Percentiles rank a stretch among this genome's conserved stretches.
These are phyloP conservation scores for Leccinum sublutescens DNA, from an alignment of 768 basidiomycete species.

Conservation along the genomic window DNA sequence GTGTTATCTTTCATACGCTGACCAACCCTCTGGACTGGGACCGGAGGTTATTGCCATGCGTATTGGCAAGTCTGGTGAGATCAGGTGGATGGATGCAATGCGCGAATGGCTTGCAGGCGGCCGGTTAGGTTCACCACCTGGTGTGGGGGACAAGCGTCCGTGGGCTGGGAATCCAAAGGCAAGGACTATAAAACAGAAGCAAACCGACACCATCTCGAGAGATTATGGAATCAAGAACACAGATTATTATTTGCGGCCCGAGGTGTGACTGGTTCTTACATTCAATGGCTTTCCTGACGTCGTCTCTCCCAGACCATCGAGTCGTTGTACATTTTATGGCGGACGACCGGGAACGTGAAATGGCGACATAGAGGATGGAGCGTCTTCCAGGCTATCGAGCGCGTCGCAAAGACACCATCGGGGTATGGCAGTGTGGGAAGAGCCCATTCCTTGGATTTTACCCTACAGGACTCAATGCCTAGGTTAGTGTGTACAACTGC, in stretches of 20 bases:
- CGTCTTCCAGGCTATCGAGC: constrained; percentile 66
- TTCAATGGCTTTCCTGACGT: not conserved
- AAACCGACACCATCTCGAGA: constrained; percentile 31
- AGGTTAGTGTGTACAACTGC: constrained; percentile 44
- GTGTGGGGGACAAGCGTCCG: constrained; percentile 40
- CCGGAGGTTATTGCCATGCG: constrained; percentile 53
- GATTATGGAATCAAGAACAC: constrained; percentile 53
- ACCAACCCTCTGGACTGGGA: constrained; percentile 65
- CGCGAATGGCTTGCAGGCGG: constrained; percentile 49
- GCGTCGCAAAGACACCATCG: constrained; percentile 50
- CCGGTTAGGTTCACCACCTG: constrained; percentile 49
- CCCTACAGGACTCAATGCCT: constrained; percentile 62
- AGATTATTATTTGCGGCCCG: constrained; percentile 64
- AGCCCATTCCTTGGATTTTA: constrained; percentile 44
- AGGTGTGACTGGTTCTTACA: constrained; percentile 43
- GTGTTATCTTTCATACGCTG: constrained; percentile 70
- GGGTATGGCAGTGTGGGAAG: constrained; percentile 62
- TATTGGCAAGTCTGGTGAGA: constrained; percentile 22
- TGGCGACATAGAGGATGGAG: constrained; percentile 75
- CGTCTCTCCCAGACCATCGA: constrained; percentile 56
- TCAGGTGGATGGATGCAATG: constrained; percentile 34
- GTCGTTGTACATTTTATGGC: constrained; percentile 70
- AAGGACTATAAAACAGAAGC: constrained; percentile 15
- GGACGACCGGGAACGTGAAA: constrained; percentile 58
- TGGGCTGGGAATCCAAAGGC: constrained; percentile 28